Conservation (phyloP, 805 yeast genomes). For the Myxozyma neglecta region DNA sequence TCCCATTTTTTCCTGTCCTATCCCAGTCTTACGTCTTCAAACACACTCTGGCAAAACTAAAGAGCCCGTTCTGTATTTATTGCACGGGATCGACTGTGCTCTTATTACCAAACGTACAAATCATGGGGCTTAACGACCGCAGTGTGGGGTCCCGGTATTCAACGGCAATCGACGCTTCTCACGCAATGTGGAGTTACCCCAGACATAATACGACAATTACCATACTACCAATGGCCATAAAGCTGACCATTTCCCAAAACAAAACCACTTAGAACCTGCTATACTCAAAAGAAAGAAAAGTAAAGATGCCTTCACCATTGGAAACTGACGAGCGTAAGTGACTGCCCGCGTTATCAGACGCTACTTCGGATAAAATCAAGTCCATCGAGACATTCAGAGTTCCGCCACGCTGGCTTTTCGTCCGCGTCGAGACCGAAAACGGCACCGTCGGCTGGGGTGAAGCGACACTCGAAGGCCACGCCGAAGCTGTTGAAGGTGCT, state of each 20-base stretch:
- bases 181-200: too few relatives aligned
- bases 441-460: constrained; percentile 40
- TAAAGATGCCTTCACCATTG: constrained; percentile 22
- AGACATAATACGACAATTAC: too few relatives aligned
- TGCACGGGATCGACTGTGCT: background rate
- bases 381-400: constrained; percentile 37
- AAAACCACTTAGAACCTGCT: too few relatives aligned
- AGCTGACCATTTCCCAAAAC: too few relatives aligned
- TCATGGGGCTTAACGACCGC: background rate
- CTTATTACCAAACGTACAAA: background rate
- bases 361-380: constrained; percentile 15
- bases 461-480: constrained; percentile 39
- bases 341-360: constrained; percentile 14
- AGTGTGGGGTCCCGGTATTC: too few relatives aligned
- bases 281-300: too few relatives aligned
- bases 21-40: too few relatives aligned
- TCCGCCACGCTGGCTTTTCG: constrained; percentile 39
- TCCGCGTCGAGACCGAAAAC: constrained; percentile 34
- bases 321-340: constrained; percentile 25
- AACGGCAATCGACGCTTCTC: too few relatives aligned
- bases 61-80: too few relatives aligned
- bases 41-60: too few relatives aligned
- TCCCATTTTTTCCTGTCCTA: background rate
- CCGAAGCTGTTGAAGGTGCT: constrained; percentile 41
- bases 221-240: too few relatives aligned